Conservation (phyloP, 2,329 filamentous ascomycete genomes). For the Karstenula rhodostoma region DNA sequence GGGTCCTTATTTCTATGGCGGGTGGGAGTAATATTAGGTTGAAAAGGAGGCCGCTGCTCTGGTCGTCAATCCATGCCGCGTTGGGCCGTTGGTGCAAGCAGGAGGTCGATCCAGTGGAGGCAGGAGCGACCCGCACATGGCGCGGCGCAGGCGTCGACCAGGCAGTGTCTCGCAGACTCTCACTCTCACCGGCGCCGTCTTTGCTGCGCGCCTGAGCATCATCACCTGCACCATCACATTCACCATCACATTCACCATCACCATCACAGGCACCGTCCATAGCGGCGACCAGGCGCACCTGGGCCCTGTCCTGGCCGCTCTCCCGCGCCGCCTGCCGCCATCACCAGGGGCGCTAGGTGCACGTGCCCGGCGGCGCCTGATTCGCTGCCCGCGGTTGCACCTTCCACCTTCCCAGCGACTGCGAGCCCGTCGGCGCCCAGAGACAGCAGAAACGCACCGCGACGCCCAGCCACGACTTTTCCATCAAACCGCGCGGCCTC, state of each 20-base stretch:
- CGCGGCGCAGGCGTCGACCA: not conserved
- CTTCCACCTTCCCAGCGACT: not conserved
- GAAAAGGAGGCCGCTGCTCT: conserved; percentile 38
- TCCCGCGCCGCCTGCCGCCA: not conserved
- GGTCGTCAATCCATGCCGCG: conserved; percentile 4
- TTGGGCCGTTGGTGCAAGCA: conserved; percentile 16
- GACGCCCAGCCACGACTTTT: conserved; percentile 17
- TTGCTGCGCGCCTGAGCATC: not conserved
- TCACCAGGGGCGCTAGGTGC: not conserved
- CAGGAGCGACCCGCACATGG: not conserved
- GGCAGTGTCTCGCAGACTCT: too few species aligned
- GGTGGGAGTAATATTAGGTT: conserved; percentile 26
- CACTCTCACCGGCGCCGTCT: not conserved
- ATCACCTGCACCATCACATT: not conserved
- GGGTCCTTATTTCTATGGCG: conserved; percentile 25
- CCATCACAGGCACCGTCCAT: too few species aligned
- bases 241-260: too few species aligned
- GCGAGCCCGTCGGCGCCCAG: not conserved
- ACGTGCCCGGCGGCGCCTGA: conserved; percentile 15
- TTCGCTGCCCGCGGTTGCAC: conserved; percentile 20
- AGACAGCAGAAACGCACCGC: conserved; percentile 20
- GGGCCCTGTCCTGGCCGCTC: not conserved
- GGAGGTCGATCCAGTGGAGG: conserved; percentile 13
- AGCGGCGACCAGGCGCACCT: not conserved
- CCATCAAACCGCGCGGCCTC: conserved; percentile 26